Percentiles rank a stretch among this genome's conserved stretches.
Conservation (phyloP, 257 asterid species). For the Nicotiana obtusifolia region DNA sequence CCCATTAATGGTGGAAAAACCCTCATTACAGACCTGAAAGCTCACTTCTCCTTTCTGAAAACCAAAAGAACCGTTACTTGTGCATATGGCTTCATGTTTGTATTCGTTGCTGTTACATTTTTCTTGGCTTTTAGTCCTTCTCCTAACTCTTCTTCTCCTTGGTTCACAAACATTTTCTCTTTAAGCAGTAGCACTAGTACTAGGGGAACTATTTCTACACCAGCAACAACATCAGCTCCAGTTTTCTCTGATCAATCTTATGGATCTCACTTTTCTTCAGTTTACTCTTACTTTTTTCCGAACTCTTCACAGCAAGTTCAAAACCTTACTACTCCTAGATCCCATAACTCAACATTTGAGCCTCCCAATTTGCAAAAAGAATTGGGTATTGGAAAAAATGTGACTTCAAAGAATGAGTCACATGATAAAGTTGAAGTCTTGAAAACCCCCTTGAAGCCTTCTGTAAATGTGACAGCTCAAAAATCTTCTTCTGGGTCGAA, state of each 20-base stretch:
- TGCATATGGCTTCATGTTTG: slow-evolving; percentile 49
- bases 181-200: not conserved
- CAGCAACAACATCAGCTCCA: too few species aligned
- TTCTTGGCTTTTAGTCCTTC: slow-evolving; percentile 74
- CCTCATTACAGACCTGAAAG: slow-evolving; percentile 44
- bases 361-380: slow-evolving; percentile 7
- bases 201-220: not conserved
- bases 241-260: slow-evolving; percentile 19
- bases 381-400: slow-evolving; percentile 18
- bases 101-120: slow-evolving; percentile 60
- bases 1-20: slow-evolving; percentile 51
- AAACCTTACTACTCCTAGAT: slow-evolving; percentile 15
- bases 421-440: slow-evolving; percentile 24
- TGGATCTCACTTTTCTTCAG: slow-evolving; percentile 52
- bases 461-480: slow-evolving; percentile 19
- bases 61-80: slow-evolving; percentile 42
- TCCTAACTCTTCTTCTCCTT: slow-evolving; percentile 57
- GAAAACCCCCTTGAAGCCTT: slow-evolving; percentile 7
- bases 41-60: slow-evolving; percentile 42
- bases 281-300: slow-evolving; percentile 44
- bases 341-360: slow-evolving; percentile 13
- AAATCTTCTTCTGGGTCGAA: not conserved
- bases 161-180: slow-evolving; percentile 41
- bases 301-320: slow-evolving; percentile 31
- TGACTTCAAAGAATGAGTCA: not conserved